Evolutionary conservation across 176 grass and related monocot genomes (phyloP), one percentile per base, ranked within the genome.

Genomic region (Eragrostis curvula): DNA sequence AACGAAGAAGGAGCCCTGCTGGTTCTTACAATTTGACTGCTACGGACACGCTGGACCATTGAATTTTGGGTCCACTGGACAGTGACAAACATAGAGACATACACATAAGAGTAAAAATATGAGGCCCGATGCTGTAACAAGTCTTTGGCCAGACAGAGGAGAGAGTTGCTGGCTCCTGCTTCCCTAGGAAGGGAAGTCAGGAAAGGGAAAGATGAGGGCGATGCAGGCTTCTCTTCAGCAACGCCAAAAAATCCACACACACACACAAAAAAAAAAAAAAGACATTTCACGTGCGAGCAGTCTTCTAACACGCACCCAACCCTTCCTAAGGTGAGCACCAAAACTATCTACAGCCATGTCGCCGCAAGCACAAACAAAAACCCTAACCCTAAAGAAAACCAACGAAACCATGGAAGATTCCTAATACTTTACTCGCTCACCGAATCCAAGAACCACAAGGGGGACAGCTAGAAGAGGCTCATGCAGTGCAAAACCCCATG

Each of bases 201-300:
- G 77, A 86, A 82, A 71, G 59, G 72, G n/a, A 77, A 82, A 65
- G 14, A 67, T 58, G 84, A 60, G 67, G 40, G 23, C 7, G 10
- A 27, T 27, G 3, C 3, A 58, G 56, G 47, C 67, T 79, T 86
- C 64, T 67, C 49, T 21, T 77, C 78, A 81, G 66, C 83, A 56
- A 65, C 28, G 66, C 78, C 71, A 77, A 66, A 69, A 60, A n/a
- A n/a, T n/a, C n/a, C n/a, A n/a, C n/a, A n/a, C n/a, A n/a, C n/a
- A n/a, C n/a, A n/a, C n/a, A n/a, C n/a, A n/a, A n/a, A n/a, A 66
- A 17, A 70, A 76, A 83, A 66, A 72, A 51, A 66, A 79, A 77
- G n/a, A 50, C 39, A 27, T 63, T 75, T 88, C 92, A 94, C 91
- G 87, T 94, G 92, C 75, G 36, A 92, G 77, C 76, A 91, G 84